phyloP scores from a whole-genome alignment of 176 grass and related monocot species.

The Lolium multiflorum region DNA sequence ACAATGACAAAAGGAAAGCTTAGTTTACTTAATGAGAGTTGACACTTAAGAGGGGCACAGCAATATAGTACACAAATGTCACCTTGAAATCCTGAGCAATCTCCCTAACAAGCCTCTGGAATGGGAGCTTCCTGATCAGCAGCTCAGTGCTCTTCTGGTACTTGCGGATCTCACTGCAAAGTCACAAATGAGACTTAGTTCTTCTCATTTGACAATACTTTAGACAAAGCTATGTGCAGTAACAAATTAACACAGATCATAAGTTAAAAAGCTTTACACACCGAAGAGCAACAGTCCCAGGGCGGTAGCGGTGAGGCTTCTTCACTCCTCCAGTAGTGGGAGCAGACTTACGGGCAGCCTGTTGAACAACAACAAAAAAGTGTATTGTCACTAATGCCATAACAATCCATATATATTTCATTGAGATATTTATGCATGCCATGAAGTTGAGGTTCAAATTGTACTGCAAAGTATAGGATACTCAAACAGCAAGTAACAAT shows the following conservation, averaged over 20 bases:
- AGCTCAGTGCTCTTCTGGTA: conserved; percentile 74
- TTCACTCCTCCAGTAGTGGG: conserved; percentile 76
- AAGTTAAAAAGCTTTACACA: neutral
- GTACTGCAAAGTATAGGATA: neutral
- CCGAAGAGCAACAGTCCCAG: conserved; percentile 76
- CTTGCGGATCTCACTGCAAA: conserved; percentile 68
- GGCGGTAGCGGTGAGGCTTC: conserved; percentile 80
- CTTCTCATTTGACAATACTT: neutral
- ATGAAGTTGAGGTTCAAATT: neutral
- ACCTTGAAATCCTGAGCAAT: conserved; percentile 81
- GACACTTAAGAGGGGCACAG: neutral
- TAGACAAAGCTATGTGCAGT: neutral
- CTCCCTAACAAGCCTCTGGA: conserved; percentile 86
- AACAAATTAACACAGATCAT: neutral
- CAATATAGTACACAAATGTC: neutral
- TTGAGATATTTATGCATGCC: neutral
- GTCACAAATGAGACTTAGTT: neutral
- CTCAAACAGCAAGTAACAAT: neutral
- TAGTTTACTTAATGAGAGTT: neutral
- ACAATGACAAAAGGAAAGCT: neutral
- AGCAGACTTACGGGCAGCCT: conserved; percentile 72
- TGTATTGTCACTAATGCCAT: neutral
- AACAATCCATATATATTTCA: neutral
- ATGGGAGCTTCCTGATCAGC: conserved; percentile 71
- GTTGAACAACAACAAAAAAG: conserved; percentile 20